Base-by-base conservation (phyloP, 169 alveolate species). In the Perkinsus marinus region DNA sequence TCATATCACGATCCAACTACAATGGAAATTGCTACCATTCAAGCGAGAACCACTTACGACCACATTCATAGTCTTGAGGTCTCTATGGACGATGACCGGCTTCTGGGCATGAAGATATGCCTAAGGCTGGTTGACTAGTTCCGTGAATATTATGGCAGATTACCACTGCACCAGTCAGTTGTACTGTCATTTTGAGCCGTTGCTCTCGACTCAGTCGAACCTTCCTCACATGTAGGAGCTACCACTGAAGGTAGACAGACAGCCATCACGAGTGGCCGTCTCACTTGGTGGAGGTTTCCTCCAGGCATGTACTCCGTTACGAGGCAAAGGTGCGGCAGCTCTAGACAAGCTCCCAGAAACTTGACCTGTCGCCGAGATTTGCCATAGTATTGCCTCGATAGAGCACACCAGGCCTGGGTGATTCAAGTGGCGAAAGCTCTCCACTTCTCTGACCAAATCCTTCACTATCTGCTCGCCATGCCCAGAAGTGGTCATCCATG, bases 301-400 rank as follows among this genome's bases (percentile, higher is more conserved):
- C 92, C 92, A 19, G 47, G 69, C 89, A 43, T 46, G 90, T 43
- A 39, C 92, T 90, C 92, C 34, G 92, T 90, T 39, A 90, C 69
- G 36, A 90, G 57, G 57, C 89, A 90, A 30, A 43, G 16, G 34
- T 90, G 89, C 43, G 92, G 92, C 39, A 30, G n/a, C 26, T 46
- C 90, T 3, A 90, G 90, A 47, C 92, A 90, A 0, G 92, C 92
- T 6, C 92, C 92, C 17, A 43, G 30, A 90, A 90, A 90, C 79
- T 16, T 57, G 36, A 57, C 79, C 79, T 57, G 34, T 7, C 46
- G 10, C 46, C 37, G 26, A 6, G 37, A 57, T 6, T 57, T 16
- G 37, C 9, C 79, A 0, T 2, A 57, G 3, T 16, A 57, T 57
- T 13, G 34, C 36, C 5, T 30, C 34, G 3, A 57, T 19, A 57